Evolutionary conservation across 1,284 basidiomycete genomes (phyloP), one percentile per base, ranked within the genome.

Genomic region (Microbotryum saponariae): DNA sequence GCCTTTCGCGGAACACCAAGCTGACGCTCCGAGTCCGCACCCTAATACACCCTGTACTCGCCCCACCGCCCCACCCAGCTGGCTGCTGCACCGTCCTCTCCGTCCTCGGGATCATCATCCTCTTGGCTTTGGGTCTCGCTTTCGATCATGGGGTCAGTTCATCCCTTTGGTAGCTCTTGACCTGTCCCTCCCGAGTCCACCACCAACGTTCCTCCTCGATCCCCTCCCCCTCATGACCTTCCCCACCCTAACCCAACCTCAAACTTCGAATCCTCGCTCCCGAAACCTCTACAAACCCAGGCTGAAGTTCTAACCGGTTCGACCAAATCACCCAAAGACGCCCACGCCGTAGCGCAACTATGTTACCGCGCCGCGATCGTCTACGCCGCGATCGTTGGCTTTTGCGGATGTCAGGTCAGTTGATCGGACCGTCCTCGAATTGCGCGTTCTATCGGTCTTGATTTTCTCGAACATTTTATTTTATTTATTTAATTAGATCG

Each of bases 51-150:
- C 31, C 8, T 2, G 16, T 51, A 8, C 60, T 58, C 66, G 68
- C 56, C 14, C n/a, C 9, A 8, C 31, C 9, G 12, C 31, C 8
- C 23, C 29, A 48, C 23, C 25, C 66, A 81, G 80, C 80, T 29
- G 75, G 75, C 54, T 81, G 79, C 75, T 82, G 80, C 68, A 79
- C 79, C 46, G 74, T 81, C 55, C 74, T 82, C 54, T 79, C 77
- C 12, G 62, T 78, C 51, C 79, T 81, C 53, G 81, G 79, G n/a
- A 76, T 79, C 27, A 69, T 80, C 64, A 79, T 81, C 65, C 76
- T 82, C 37, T 65, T 76, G 50, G 77, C 59, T 2, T 47, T 70
- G 12, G 68, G 68, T 9, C 37, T 53, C n/a, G 62, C 56, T 16
- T 70, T 70, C 46, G 59, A 67, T 42, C 54, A 59, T 6, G 55